Conservation (phyloP, 2,329 filamentous ascomycete species). For the Aureobasidium melanogenum region DNA sequence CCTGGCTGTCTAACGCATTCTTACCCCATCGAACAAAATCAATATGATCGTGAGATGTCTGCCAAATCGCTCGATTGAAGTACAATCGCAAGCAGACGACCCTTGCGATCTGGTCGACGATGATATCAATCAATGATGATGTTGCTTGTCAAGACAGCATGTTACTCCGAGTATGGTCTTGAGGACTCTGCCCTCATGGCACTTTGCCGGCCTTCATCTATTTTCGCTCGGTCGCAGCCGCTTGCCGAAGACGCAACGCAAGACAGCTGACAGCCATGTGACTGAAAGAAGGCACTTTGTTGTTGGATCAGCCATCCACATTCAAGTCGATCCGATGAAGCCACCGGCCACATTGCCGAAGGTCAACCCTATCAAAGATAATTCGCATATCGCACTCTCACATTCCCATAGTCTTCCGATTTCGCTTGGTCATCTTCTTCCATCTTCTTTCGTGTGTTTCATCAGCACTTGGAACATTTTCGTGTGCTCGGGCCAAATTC, state of each 20-base stretch:
- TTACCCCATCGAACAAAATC: not conserved
- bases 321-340: not conserved
- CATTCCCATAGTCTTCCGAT: not conserved
- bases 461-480: not conserved
- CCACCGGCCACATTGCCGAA: not conserved
- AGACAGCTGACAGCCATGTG: not conserved
- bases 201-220: not conserved
- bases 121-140: not conserved
- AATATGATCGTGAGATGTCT: not conserved
- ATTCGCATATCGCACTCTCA: not conserved
- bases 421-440: not conserved
- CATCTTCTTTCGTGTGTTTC: not conserved
- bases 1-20: not conserved
- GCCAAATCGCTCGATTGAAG: not conserved
- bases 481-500: not conserved
- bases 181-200: not conserved
- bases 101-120: not conserved
- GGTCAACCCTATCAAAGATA: not conserved
- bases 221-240: not conserved
- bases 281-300: not conserved
- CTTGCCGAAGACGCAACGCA: not conserved
- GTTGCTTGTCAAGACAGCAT: not conserved
- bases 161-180: not conserved
- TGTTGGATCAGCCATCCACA: no score
- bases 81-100: not conserved